A percentile compares a stretch with the other conserved stretches of the same genome.
These are phyloP conservation scores for Tricholoma furcatifolium DNA, from an alignment of 768 basidiomycete species.

Conservation along the genomic window DNA sequence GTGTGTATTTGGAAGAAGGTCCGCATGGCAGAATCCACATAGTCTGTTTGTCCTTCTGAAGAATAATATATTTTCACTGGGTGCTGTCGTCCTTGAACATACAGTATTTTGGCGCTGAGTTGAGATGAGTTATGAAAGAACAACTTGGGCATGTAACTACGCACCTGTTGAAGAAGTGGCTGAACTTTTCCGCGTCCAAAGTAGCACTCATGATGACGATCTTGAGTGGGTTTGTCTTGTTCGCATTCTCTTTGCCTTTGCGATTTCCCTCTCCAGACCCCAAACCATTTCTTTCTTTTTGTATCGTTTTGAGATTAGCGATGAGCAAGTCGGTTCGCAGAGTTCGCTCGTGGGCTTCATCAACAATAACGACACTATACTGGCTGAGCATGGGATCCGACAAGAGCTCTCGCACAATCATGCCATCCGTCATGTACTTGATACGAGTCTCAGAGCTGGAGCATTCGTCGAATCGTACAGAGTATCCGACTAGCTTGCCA, in stretches of 20 bases:
- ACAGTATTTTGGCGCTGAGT: slow-evolving; percentile 79
- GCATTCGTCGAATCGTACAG: slow-evolving; percentile 93
- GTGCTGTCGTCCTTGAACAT: slow-evolving; percentile 92
- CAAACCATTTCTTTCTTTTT: slow-evolving; percentile 55
- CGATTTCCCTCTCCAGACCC: slow-evolving; percentile 30
- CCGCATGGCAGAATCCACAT: slow-evolving; percentile 84
- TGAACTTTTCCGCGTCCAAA: slow-evolving; percentile 93
- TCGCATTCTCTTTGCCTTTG: slow-evolving; percentile 41
- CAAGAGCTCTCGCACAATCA: slow-evolving; percentile 92
- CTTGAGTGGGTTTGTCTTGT: slow-evolving; percentile 67
- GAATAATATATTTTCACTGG: slow-evolving; percentile 86
- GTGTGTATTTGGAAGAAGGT: slow-evolving; percentile 94
- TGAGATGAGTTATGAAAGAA: background rate
- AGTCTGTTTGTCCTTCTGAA: slow-evolving; percentile 72
- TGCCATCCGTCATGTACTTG: slow-evolving; percentile 97
- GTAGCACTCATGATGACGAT: slow-evolving; percentile 98
- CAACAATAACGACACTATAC: slow-evolving; percentile 89
- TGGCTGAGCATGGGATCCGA: slow-evolving; percentile 71
- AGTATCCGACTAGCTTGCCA: slow-evolving; percentile 86
- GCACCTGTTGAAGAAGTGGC: slow-evolving; percentile 80
- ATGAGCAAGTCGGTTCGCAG: slow-evolving; percentile 93
- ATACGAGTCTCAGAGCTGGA: slow-evolving; percentile 72
- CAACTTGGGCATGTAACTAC: slow-evolving; percentile 24
- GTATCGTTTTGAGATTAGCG: slow-evolving; percentile 84
- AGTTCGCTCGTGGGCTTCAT: slow-evolving; percentile 97